phyloP scores from a whole-genome alignment of 129 eudicot species.

The Ambrosia trifida region DNA sequence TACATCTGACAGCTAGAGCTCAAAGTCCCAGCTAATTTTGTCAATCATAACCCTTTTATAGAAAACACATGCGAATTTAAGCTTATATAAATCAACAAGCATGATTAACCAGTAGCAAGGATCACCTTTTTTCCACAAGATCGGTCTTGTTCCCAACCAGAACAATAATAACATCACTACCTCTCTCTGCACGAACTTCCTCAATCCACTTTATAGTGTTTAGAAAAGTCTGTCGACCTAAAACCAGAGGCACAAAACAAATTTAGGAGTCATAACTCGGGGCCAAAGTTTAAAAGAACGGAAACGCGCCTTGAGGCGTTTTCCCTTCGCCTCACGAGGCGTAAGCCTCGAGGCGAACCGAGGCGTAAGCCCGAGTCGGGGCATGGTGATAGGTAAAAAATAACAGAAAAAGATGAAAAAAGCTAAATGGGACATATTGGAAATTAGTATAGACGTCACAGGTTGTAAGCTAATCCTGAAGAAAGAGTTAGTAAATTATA shows the following conservation, averaged over 20 bases:
- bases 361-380: no score
- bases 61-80: neutral
- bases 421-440: neutral
- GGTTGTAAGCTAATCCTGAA: neutral
- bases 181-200: constrained; percentile 62
- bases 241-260: constrained; percentile 24
- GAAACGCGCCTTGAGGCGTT: no score
- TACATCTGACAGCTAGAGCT: neutral
- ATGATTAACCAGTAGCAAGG: constrained; percentile 10
- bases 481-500: neutral
- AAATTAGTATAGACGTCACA: neutral
- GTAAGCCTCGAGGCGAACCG: no score
- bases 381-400: constrained; percentile 16
- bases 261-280: constrained; percentile 4
- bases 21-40: neutral
- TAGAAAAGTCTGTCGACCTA: constrained; percentile 55
- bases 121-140: constrained; percentile 61
- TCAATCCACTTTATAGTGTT: constrained; percentile 61
- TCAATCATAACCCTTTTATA: constrained; percentile 2
- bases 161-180: constrained; percentile 59
- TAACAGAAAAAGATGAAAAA: constrained; percentile 1
- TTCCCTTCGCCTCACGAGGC: no score
- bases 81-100: neutral
- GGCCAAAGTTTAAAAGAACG: no score
- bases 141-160: constrained; percentile 61